These are phyloP conservation scores for Diplotaxis tenuifolia DNA, from an alignment of 345 rosid species.

Conservation along the genomic window DNA sequence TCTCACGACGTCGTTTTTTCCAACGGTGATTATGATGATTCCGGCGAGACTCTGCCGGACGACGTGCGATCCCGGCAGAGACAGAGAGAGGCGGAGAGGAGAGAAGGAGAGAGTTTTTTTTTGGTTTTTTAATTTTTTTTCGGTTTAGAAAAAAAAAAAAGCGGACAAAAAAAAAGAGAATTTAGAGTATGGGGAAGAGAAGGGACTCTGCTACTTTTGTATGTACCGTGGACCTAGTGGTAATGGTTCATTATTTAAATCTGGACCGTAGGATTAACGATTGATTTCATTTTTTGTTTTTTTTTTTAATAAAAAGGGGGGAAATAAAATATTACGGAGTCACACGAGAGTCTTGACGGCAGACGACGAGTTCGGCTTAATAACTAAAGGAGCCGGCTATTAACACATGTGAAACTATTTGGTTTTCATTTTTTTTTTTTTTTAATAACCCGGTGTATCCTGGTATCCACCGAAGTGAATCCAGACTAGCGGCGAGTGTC, in stretches of 20 bases:
- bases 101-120: background rate
- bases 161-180: background rate
- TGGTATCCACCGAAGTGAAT: too few relatives aligned
- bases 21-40: background rate
- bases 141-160: slow-evolving; percentile 7
- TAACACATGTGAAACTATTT: background rate
- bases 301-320: background rate
- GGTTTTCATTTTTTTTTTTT: background rate
- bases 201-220: slow-evolving; percentile 14
- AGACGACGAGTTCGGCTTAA: background rate
- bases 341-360: slow-evolving; percentile 28
- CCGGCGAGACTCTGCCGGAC: slow-evolving; percentile 27
- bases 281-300: background rate
- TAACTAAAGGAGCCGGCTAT: slow-evolving; percentile 19
- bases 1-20: slow-evolving; percentile 29
- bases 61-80: slow-evolving; percentile 23
- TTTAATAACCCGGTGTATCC: too few relatives aligned
- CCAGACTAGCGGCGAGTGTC: too few relatives aligned
- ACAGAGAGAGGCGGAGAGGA: slow-evolving; percentile 29
- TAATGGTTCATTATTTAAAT: slow-evolving; percentile 4
- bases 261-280: slow-evolving; percentile 23
- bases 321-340: background rate
- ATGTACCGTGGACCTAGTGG: slow-evolving; percentile 16
- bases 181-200: slow-evolving; percentile 5
- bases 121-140: background rate